Evolutionary conservation across 1,284 basidiomycete species (phyloP), one percentile per base, ranked within the genome.

Genomic region (Dichomitus squalens): DNA sequence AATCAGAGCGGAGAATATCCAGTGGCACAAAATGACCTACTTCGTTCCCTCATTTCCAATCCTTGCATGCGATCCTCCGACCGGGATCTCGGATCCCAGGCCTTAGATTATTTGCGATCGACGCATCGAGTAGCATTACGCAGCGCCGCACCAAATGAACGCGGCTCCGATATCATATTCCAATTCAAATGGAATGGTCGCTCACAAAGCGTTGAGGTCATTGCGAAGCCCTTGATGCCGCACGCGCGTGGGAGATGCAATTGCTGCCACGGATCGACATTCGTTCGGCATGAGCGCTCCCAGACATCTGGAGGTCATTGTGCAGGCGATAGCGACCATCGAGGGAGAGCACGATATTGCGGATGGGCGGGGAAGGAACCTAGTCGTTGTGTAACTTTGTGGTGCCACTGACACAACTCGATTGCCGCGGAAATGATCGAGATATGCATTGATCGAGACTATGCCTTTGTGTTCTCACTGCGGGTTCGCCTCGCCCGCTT

Each of bases 381-480:
- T 23, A 16, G 41, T n/a, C n/a, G 25, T 23, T 44, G 41, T 44
- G 41, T 44, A 25, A 44, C 25, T 11, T 44, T 44, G 41, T 44
- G 41, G 41, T 44, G 41, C 41, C 40, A 25, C 40, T 23, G 4
- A 4, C 12, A 20, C 2, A 8, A 25, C 16, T n/a, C 25, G 41
- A 44, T 44, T 25, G 41, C 25, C 41, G 41, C 41, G 41, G 41
- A n/a, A 44, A n/a, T 44, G 41, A 44, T 44, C 41, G 41, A 44
- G 41, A 44, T 44, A n/a, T n/a, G n/a, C n/a, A n/a, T n/a, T n/a
- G n/a, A n/a, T n/a, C n/a, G n/a, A n/a, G n/a, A n/a, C n/a, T n/a
- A n/a, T n/a, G n/a, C n/a, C n/a, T n/a, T n/a, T n/a, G n/a, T n/a
- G n/a, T n/a, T n/a, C n/a, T n/a, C n/a, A n/a, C n/a, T n/a, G n/a